Conservation (phyloP, 345 rosid genomes). For the Eucalyptus pauciflora region DNA sequence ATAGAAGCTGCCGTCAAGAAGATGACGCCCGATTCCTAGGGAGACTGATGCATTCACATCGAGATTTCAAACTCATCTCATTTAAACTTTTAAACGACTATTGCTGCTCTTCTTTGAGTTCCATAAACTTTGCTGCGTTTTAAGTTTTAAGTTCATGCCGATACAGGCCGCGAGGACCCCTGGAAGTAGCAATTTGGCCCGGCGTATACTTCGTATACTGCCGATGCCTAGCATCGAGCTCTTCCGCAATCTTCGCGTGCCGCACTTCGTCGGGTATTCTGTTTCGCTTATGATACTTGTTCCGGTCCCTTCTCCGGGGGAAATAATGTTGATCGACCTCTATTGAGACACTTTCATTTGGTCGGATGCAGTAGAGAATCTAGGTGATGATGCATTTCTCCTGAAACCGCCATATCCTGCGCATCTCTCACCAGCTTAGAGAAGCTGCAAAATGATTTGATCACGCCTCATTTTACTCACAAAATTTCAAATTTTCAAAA, state of each 20-base stretch:
- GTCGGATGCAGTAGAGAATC: not conserved
- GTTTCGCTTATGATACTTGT: not conserved
- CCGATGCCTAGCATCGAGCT: not conserved
- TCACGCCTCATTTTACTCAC: not conserved
- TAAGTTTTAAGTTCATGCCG: not conserved
- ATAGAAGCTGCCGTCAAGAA: not conserved
- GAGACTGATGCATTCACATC: not conserved
- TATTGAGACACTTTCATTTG: not conserved
- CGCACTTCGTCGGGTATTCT: not conserved
- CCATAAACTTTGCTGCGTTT: not conserved
- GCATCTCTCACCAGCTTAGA: not conserved
- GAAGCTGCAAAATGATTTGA: not conserved
- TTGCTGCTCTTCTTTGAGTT: not conserved
- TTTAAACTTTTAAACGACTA: not conserved
- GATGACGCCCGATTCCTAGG: not conserved
- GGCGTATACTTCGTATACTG: not conserved
- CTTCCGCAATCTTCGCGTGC: not conserved
- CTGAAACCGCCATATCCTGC: not conserved
- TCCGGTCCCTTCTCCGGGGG: not conserved
- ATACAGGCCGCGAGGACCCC: not conserved
- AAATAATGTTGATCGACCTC: not conserved
- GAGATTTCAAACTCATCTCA: not conserved
- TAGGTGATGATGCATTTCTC: not conserved
- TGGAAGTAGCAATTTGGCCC: not conserved
- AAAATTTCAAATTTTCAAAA: not conserved